Evolutionary conservation across 1,284 basidiomycete genomes (phyloP), one percentile per base, ranked within the genome.

Genomic region (Ustilago curta): DNA sequence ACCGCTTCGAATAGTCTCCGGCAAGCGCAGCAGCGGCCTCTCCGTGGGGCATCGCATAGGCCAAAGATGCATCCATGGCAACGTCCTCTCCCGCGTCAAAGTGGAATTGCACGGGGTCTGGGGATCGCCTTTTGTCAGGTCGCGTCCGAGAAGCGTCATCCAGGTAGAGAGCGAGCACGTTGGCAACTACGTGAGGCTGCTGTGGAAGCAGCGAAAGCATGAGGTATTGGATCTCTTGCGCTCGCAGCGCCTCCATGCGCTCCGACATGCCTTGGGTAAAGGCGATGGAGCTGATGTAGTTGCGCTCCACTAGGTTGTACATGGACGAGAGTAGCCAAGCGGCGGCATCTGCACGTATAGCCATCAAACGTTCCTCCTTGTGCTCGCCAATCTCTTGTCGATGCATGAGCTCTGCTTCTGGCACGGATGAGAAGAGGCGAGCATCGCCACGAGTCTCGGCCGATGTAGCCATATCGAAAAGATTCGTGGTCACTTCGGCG

Each of bases 361-460:
- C 66, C 45, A 59, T 62, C 14, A 12, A 14, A 1, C 45, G 43
- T 29, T 59, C 55, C 18, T 62, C 42, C 37, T 54, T 59, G 35
- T 62, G 62, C 8, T 31, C 18, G 19, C 49, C 57, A 11, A 70
- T 18, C 16, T 55, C 27, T 27, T 66, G 62, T 18, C 71, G 44
- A 23, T 74, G 66, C 42, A 59, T 16, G 19, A 74, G 59, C 62
- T 74, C 66, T n/a, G 62, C 56, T 32, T 59, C 45, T 5, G 61
- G 37, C 16, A 69, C 59, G 7, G 59, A 61, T 8, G 62, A 59
- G n/a, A 74, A 43, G 11, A 25, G 55, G 0, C 66, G 61, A 37
- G 39, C 55, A 12, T 66, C 47, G 21, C 62, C 66, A n/a, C 50
- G 59, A 9, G 48, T 44, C 4, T 40, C 23, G 35, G 0, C n/a